Conservation (phyloP, 2,329 filamentous ascomycete genomes). For the Cytospora piceae region DNA sequence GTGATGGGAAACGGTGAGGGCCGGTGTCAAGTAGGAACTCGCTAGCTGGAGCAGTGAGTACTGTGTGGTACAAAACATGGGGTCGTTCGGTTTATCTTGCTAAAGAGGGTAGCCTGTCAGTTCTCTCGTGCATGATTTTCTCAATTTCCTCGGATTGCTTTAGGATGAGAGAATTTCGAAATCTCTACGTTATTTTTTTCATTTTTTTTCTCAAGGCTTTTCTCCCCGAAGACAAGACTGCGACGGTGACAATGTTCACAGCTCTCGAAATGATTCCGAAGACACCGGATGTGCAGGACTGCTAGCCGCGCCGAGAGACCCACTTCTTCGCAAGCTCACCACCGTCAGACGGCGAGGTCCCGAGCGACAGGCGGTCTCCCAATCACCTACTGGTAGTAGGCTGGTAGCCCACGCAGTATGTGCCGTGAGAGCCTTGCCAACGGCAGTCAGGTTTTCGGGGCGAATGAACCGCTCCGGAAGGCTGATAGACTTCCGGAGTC, state of each 20-base stretch:
- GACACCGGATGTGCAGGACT: neutral
- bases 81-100: neutral
- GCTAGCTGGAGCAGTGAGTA: neutral
- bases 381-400: neutral
- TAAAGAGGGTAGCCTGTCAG: neutral
- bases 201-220: neutral
- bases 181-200: neutral
- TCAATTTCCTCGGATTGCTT: neutral
- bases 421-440: neutral
- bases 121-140: neutral
- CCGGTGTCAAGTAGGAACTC: neutral
- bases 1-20: neutral
- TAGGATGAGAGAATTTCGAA: neutral
- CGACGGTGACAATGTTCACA: neutral
- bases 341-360: neutral
- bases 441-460: neutral
- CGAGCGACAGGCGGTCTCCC: neutral
- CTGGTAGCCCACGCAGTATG: neutral
- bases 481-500: neutral
- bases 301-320: neutral
- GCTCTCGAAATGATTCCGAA: neutral
- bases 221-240: neutral
- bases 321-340: neutral
- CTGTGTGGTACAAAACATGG: constrained; percentile 1
- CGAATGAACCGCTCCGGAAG: neutral